Percentiles rank a stretch among this genome's conserved stretches.
Evolutionary conservation across 495 filamentous ascomycete genomes (phyloP).

Genomic region (Corynascus novoguineensis): DNA sequence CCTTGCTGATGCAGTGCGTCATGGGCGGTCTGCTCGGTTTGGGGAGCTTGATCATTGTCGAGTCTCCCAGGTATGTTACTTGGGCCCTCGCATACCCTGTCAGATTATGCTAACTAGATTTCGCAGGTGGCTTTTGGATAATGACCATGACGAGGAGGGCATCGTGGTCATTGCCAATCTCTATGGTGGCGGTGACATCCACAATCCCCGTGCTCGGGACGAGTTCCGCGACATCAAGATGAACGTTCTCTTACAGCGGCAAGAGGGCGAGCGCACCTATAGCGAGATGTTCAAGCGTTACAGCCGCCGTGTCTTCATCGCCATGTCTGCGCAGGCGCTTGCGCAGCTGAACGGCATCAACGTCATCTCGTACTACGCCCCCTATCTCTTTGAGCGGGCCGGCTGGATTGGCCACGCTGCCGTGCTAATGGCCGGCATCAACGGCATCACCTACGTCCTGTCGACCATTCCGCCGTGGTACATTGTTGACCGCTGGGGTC

Average conservation of each 20-base stretch:
- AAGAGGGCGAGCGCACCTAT: slow-evolving; percentile 91
- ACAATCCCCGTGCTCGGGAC: slow-evolving; percentile 81
- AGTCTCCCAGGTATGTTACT: slow-evolving; percentile 63
- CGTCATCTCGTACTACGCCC: slow-evolving; percentile 98
- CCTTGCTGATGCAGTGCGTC: slow-evolving; percentile 85
- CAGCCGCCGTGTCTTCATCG: slow-evolving; percentile 87
- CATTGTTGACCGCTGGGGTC: slow-evolving; percentile 87
- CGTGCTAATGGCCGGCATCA: slow-evolving; percentile 96
- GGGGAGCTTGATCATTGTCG: slow-evolving; percentile 88
- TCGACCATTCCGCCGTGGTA: slow-evolving; percentile 97
- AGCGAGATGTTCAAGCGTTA: slow-evolving; percentile 93
- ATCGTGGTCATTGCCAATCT: slow-evolving; percentile 97
- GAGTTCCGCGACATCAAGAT: slow-evolving; percentile 99
- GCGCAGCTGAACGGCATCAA: slow-evolving; percentile 98
- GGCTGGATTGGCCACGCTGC: slow-evolving; percentile 87
- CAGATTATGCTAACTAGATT: neutral
- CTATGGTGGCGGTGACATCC: slow-evolving; percentile 91
- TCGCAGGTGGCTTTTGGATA: slow-evolving; percentile 79
- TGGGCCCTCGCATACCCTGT: neutral
- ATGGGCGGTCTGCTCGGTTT: slow-evolving; percentile 82
- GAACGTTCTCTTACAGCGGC: slow-evolving; percentile 85
- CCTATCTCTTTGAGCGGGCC: slow-evolving; percentile 91
- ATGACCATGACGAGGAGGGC: slow-evolving; percentile 96
- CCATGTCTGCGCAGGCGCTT: slow-evolving; percentile 95
- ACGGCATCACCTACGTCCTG: slow-evolving; percentile 82